Evolutionary conservation across 805 yeast species (phyloP).

Genomic region (Millerago galiae): DNA sequence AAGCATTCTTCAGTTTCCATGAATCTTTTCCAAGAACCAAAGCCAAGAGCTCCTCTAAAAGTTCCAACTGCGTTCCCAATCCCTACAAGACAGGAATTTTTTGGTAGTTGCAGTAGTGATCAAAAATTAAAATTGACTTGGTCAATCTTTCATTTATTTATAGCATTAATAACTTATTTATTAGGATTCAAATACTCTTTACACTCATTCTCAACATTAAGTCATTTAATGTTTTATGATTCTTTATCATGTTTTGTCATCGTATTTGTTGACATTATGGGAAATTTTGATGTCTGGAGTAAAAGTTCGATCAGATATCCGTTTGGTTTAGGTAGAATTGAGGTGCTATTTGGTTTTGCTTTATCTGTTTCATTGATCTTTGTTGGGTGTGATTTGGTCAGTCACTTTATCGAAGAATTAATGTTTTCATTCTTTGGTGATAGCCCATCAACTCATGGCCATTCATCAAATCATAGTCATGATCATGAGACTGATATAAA

Average conservation of each 20-base stretch:
- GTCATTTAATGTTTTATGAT: slow-evolving; percentile 86
- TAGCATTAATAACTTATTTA: slow-evolving; percentile 51
- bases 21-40: slow-evolving; percentile 93
- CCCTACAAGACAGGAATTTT: slow-evolving; percentile 49
- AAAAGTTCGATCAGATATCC: slow-evolving; percentile 78
- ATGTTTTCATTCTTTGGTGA: slow-evolving; percentile 33
- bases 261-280: slow-evolving; percentile 68
- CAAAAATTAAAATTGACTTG: slow-evolving; percentile 57
- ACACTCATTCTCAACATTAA: slow-evolving; percentile 63
- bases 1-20: slow-evolving; percentile 95
- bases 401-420: slow-evolving; percentile 80
- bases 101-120: slow-evolving; percentile 47
- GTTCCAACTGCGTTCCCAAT: slow-evolving; percentile 58
- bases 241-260: slow-evolving; percentile 68
- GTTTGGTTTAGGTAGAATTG: slow-evolving; percentile 88
- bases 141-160: slow-evolving; percentile 49
- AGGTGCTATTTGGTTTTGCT: slow-evolving; percentile 84
- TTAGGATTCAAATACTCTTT: slow-evolving; percentile 53
- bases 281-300: slow-evolving; percentile 92
- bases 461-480: slow-evolving; percentile 21
- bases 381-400: slow-evolving; percentile 84
- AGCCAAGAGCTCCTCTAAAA: slow-evolving; percentile 64
- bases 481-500: slow-evolving; percentile 20
- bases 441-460: slow-evolving; percentile 4
- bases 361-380: slow-evolving; percentile 76